Evolutionary conservation across 2,329 filamentous ascomycete species (phyloP), one percentile per base, ranked within the genome.

Genomic region (Leptographium wingfieldii): DNA sequence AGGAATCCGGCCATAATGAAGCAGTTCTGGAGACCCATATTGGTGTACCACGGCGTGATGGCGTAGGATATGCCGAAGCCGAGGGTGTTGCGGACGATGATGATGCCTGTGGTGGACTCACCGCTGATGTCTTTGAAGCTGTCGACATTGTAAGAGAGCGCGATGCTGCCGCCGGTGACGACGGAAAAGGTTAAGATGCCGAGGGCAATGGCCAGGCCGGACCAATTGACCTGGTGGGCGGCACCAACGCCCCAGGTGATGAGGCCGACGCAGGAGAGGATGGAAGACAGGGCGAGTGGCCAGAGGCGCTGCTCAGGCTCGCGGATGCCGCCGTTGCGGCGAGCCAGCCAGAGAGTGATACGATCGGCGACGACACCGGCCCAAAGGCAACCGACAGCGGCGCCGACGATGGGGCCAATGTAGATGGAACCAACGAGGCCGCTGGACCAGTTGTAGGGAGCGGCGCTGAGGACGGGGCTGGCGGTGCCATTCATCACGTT

Each of bases 171-270:
- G 16, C 73, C 74, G n/a, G 74, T 63, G 5, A 72, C 71, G 55
- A 71, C 71, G 19, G 72, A 72, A 58, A 72, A 68, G 3, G 71
- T 72, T 5, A 76, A 68, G 46, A 74, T 69, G 27, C 73, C 74
- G 66, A 76, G 71, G 0, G 71, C 73, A 55, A 74, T 66, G 5
- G 74, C 68, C 27, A 73, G 68, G 9, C 73, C 74, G 46, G 73
- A 70, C 72, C 73, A 77, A 57, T 76, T 74, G 5, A 76, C 64
- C 4, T 66, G 56, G 58, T 73, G 66, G 52, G 72, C 71, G 3
- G 75, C 74, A 5, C 77, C 77, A 0, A 79, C 75, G 40, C 77
- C 77, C 76, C 76, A 79, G 4, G 77, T 63, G 56, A 79, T 72
- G 22, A 79, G 68, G 1, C 73, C 74, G 2, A 66, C 25, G 22